Evolutionary conservation across 2,329 filamentous ascomycete genomes (phyloP).

Genomic region (Drechslerella coelobrocha): DNA sequence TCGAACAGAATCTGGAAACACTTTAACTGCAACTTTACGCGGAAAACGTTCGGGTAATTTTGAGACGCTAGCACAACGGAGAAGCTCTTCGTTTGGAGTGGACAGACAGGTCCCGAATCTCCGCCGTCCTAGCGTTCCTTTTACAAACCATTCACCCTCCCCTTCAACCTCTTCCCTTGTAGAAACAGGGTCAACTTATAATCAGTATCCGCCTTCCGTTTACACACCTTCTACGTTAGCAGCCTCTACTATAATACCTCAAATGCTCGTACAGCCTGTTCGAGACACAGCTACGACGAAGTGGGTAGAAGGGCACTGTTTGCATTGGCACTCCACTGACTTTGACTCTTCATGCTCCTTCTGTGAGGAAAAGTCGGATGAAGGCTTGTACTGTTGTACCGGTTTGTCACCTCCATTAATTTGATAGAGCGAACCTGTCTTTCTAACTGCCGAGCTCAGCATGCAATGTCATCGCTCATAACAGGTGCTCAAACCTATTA

Average conservation of each 20-base stretch:
- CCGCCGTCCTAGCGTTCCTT: constrained; percentile 75
- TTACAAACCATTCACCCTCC: constrained; percentile 69
- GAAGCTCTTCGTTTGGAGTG: constrained; percentile 90
- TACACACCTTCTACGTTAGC: constrained; percentile 87
- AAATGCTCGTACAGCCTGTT: constrained; percentile 79
- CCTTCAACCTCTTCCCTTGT: constrained; percentile 72
- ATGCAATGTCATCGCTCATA: constrained; percentile 65
- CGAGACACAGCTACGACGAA: constrained; percentile 78
- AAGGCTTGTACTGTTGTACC: constrained; percentile 76
- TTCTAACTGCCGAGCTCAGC: constrained; percentile 30
- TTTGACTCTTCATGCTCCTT: constrained; percentile 70
- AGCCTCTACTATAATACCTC: constrained; percentile 85
- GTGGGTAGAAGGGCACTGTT: constrained; percentile 85
- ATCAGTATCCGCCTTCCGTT: constrained; percentile 78
- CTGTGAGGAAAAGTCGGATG: constrained; percentile 76
- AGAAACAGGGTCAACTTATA: constrained; percentile 61
- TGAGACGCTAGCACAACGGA: constrained; percentile 74
- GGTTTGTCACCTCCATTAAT: constrained; percentile 60
- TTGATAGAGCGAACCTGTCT: constrained; percentile 16
- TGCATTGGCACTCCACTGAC: constrained; percentile 71
- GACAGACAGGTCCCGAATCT: constrained; percentile 70
- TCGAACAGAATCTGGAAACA: constrained; percentile 88
- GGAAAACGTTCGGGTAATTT: constrained; percentile 97
- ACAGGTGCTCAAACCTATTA: constrained; percentile 67
- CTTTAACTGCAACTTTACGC: constrained; percentile 80